These are phyloP conservation scores for Cucumis sativus DNA, from an alignment of 306 rosid species.

Conservation along the genomic window Cucumber_9930_V3 NC_026657.2:6989001-6989500, in stretches of 20 bases:
- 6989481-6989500: background rate
- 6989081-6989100: background rate
- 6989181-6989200: conserved; percentile 3
- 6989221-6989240: conserved; percentile 25
- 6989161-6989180: conserved; percentile 16
- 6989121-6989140: conserved; percentile 9
- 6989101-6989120: background rate
- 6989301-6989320: conserved; percentile 18
- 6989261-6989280: conserved; percentile 23
- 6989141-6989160: conserved; percentile 20
- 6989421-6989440: conserved; percentile 94
- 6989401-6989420: conserved; percentile 78
- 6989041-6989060: background rate
- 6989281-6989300: conserved; percentile 25
- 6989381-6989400: conserved; percentile 57
- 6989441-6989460: conserved; percentile 32
- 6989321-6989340: conserved; percentile 25
- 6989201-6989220: conserved; percentile 24
- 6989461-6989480: conserved; percentile 4
- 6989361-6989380: conserved; percentile 24
- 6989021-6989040: background rate
- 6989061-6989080: background rate
- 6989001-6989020: background rate
- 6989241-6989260: conserved; percentile 7
- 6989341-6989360: conserved; percentile 24